Base-by-base conservation (phyloP, 148 eudicot species). In the Vaccinium corymbosum region DNA sequence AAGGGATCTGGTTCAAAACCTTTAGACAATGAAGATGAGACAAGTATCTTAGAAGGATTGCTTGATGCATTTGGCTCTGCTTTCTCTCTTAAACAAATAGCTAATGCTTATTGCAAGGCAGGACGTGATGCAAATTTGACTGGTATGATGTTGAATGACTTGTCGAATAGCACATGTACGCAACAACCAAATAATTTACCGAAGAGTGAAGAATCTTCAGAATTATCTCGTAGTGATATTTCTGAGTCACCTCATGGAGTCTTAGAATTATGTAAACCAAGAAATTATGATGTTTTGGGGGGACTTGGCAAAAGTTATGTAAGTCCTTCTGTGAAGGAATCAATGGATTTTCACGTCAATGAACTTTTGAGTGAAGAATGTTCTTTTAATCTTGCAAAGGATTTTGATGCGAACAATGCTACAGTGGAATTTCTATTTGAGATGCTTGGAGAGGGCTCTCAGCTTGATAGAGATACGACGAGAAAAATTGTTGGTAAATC, bases 371-470 rank as follows among this genome's bases (percentile, higher is more conserved):
- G 64, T 25, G 82, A 78, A 46, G 79, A 59, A 22, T 77, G 84
- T 48, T 76, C 55, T 48, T 84, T 29, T 16, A 51, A 51, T 68
- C 38, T 32, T 13, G 80, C 7, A 66, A 87, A 76, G 59, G 81
- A 83, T 83, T 29, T 48, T 49, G 66, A 61, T 81, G 35, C 50
- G 71, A 73, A 83, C 46, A 70, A 85, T 17, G 86, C 87, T 61
- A 75, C 73, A 4, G 89, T 89, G 78, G 68, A 86, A 7, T 85
- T 89, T 88, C 85, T 91, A 32, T 86, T 85, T 83, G 85, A 88
- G 80, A 87, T 86, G 85, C 88, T 89, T 83, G 89, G 89, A 27
- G 73, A 32, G 38, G 89, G 90, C 49, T 91, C 84, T 85, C 90
- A 85, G 81, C 86, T 91, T 12, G 91, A 89, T 49, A 89, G 78